Percentiles rank a stretch among this genome's conserved stretches.
phyloP scores from a whole-genome alignment of 371 early-diverging fungal genomes.

The Batkoa obscura region DNA sequence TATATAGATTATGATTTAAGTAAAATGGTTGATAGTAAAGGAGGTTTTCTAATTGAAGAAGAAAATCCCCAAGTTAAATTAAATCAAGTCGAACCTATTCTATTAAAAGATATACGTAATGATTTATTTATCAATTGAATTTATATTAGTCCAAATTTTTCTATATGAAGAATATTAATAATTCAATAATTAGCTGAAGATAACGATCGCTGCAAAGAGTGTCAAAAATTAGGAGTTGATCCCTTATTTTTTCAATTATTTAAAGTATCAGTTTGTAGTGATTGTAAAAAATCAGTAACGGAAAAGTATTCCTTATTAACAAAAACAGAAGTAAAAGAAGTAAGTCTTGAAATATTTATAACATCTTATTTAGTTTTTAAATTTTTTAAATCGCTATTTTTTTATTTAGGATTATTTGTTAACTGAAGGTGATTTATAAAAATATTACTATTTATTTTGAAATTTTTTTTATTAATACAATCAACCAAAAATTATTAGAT shows the following conservation, averaged over 20 bases:
- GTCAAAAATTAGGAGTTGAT: constrained; percentile 9
- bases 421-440: constrained; percentile 10
- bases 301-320: constrained; percentile 15
- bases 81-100: neutral
- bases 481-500: constrained; percentile 13
- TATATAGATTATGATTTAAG: constrained; percentile 5
- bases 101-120: constrained; percentile 5
- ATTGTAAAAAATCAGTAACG: constrained; percentile 7
- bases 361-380: constrained; percentile 2
- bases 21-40: constrained; percentile 1
- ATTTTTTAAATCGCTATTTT: neutral
- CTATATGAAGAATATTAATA: neutral
- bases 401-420: constrained; percentile 12
- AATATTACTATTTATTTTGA: constrained; percentile 10
- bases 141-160: neutral
- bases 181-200: neutral
- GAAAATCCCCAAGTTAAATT: neutral
- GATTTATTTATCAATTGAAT: neutral
- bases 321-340: constrained; percentile 19
- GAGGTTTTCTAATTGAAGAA: neutral
- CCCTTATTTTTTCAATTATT: constrained; percentile 7
- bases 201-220: constrained; percentile 9
- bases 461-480: neutral
- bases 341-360: constrained; percentile 4
- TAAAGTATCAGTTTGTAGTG: constrained; percentile 6